These are phyloP conservation scores for Delitschia confertaspora DNA, from an alignment of 495 filamentous ascomycete species.

Conservation along the genomic window DNA sequence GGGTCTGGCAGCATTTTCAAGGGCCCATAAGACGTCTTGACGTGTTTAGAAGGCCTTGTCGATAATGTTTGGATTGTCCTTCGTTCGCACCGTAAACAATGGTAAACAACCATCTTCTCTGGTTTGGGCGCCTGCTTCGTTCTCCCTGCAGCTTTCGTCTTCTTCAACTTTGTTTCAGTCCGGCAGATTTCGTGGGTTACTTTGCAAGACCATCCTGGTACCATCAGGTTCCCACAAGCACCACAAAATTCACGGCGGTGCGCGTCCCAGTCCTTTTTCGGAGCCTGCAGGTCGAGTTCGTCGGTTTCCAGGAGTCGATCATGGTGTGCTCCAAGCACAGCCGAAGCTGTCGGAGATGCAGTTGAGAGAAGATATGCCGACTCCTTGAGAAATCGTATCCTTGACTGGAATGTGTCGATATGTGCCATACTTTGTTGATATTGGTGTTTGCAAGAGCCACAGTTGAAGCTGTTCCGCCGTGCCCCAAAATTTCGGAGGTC, in stretches of 20 bases:
- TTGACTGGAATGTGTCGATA: neutral
- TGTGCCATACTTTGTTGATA: too few species aligned
- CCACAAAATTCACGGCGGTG: constrained; percentile 41
- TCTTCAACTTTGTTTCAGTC: neutral
- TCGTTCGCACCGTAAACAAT: constrained; percentile 22
- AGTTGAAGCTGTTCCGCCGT: too few species aligned
- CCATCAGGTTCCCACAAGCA: constrained; percentile 44
- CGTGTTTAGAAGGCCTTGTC: constrained; percentile 6
- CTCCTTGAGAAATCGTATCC: constrained; percentile 37
- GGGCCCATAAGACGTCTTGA: neutral
- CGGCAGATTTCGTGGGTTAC: constrained; percentile 2
- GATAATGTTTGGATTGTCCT: constrained; percentile 16
- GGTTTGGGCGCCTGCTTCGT: constrained; percentile 30
- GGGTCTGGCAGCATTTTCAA: neutral
- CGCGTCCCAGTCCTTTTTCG: constrained; percentile 32
- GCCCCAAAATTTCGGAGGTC: too few species aligned
- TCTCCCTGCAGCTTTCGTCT: constrained; percentile 13
- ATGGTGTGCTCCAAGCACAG: constrained; percentile 38
- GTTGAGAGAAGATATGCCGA: constrained; percentile 39
- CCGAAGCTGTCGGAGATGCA: constrained; percentile 42
- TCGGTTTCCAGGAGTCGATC: constrained; percentile 40
- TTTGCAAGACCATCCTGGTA: constrained; percentile 38
- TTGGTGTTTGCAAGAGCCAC: too few species aligned
- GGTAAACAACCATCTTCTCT: constrained; percentile 27
- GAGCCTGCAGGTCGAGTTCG: constrained; percentile 29